phyloP scores from a whole-genome alignment of 257 asterid genomes.

The Echites panduratus region DNA sequence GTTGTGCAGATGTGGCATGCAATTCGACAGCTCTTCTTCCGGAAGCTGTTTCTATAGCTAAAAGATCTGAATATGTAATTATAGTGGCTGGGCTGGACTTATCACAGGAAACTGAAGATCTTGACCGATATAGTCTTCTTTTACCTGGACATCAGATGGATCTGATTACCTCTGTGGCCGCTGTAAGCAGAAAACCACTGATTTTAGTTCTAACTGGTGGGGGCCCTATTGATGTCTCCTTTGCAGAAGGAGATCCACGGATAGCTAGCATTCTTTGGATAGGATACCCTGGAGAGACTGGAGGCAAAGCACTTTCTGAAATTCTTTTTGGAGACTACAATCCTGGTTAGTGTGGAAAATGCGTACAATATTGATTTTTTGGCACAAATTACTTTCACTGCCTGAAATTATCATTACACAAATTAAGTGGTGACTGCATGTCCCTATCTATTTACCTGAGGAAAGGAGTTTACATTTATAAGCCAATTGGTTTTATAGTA shows the following conservation, averaged over 20 bases:
- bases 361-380: neutral
- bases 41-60: constrained; percentile 56
- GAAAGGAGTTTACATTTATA: neutral
- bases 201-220: constrained; percentile 83
- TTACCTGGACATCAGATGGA: constrained; percentile 78
- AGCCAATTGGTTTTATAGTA: neutral
- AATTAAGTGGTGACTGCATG: neutral
- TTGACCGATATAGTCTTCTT: constrained; percentile 81
- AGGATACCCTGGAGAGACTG: constrained; percentile 96
- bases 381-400: neutral
- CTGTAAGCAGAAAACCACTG: constrained; percentile 55
- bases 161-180: constrained; percentile 54
- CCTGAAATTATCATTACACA: neutral
- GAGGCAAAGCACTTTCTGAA: constrained; percentile 75
- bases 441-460: neutral
- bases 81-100: constrained; percentile 80
- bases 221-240: constrained; percentile 82
- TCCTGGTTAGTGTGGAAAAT: constrained; percentile 52
- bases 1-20: constrained; percentile 69
- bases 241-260: constrained; percentile 50
- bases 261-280: constrained; percentile 85
- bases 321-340: constrained; percentile 72
- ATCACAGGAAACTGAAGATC: constrained; percentile 83
- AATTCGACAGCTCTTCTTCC: constrained; percentile 48
- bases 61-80: constrained; percentile 57